Evolutionary conservation across 495 filamentous ascomycete genomes (phyloP), one percentile per base, ranked within the genome.

Genomic region (Talaromyces trachyspermus): DNA sequence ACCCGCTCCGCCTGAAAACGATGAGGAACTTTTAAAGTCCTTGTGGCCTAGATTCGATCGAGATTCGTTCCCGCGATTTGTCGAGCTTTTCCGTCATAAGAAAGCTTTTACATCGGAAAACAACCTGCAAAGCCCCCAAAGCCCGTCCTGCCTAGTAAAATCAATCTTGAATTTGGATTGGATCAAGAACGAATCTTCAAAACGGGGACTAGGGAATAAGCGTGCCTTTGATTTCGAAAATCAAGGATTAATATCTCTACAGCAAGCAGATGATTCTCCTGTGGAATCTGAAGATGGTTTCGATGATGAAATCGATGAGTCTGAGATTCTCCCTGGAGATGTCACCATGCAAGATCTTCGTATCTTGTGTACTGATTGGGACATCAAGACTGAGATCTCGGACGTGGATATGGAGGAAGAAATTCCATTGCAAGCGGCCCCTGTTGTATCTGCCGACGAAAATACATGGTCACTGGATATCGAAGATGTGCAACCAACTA

Each of bases 311-410:
- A 62, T 54, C 3, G 70, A 91, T 27, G 43, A 50, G 1, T 63
- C 70, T 42, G 70, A 74, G 25, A 37, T 55, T 2, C 57, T 74
- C 2, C 70, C 70, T 0, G 84, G 80, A 7, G 87, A 83, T 3
- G 75, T 82, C 29, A 85, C 78, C 4, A 75, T 85, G 56, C 70
- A 78, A 47, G 90, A 95, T 54, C 74, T 97, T 42, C 77, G 83
- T 43, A 73, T 88, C 12, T 73, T 89, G 10, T 95, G 89, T 57
- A 75, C 83, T 39, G 88, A 95, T 59, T 97, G 88, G 87, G 85
- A 85, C 33, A 53, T 72, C 17, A 70, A 73, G 48, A 75, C 84
- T 46, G 61, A 69, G 8, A 38, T 58, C n/a, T 53, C 59, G 17
- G 43, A 54, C 11, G 45, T 54, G 49, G 64, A 70, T 20, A 50